Evolutionary conservation across 2,329 filamentous ascomycete genomes (phyloP).

Genomic region (Lachnellula suecica): DNA sequence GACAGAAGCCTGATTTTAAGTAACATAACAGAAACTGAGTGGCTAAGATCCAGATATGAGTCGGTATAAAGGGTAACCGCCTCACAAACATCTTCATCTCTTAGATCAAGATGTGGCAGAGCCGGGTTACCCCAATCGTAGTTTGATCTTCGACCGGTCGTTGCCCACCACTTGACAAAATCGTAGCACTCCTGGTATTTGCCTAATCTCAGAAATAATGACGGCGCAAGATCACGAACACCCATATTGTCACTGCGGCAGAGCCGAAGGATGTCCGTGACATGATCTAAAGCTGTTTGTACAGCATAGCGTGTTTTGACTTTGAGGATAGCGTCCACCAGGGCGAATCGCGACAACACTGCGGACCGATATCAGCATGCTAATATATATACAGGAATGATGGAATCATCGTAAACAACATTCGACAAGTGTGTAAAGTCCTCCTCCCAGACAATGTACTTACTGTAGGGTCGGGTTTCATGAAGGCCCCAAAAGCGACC

Average conservation of each 20-base stretch:
- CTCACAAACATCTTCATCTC: slow-evolving; percentile 43
- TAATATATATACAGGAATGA: no score
- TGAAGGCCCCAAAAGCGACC: slow-evolving; percentile 44
- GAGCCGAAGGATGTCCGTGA: slow-evolving; percentile 44
- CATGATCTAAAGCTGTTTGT: slow-evolving; percentile 37
- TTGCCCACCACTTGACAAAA: slow-evolving; percentile 47
- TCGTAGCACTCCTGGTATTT: slow-evolving; percentile 49
- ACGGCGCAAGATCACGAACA: slow-evolving; percentile 40
- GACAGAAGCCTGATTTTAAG: slow-evolving; percentile 38
- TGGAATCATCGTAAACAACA: no score
- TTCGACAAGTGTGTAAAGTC: no score
- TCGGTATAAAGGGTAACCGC: slow-evolving; percentile 17
- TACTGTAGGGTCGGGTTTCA: slow-evolving; percentile 43
- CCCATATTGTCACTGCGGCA: slow-evolving; percentile 45
- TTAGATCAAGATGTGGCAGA: slow-evolving; percentile 37
- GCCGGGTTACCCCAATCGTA: slow-evolving; percentile 38
- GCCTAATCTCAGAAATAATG: slow-evolving; percentile 44
- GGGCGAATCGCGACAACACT: slow-evolving; percentile 35
- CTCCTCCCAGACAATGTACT: no score
- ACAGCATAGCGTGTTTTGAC: slow-evolving; percentile 37
- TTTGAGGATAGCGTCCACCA: slow-evolving; percentile 35
- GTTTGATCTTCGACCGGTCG: slow-evolving; percentile 18
- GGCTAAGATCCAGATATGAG: slow-evolving; percentile 15
- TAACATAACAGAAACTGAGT: slow-evolving; percentile 30
- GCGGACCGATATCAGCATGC: background rate